phyloP scores from a whole-genome alignment of 2,329 filamentous ascomycete species.

The Tolypocladium amazonense region DNA sequence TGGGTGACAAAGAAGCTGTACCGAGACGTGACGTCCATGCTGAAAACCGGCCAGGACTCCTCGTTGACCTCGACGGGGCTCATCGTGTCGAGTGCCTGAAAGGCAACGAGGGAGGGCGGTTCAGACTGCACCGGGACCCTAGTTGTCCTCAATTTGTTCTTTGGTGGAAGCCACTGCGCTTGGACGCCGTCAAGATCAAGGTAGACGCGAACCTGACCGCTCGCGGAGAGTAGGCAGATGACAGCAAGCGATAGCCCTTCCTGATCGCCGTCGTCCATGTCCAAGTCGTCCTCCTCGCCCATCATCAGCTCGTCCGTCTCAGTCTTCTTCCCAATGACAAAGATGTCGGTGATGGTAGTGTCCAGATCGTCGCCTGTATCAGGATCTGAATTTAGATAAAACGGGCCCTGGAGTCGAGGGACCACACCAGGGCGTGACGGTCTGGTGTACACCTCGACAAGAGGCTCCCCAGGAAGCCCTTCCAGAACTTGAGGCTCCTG shows the following conservation, averaged over 20 bases:
- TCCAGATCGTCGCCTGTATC: constrained; percentile 47
- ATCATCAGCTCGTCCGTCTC: constrained; percentile 50
- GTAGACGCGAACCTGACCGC: constrained; percentile 50
- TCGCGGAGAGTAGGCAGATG: constrained; percentile 49
- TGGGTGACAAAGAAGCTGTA: constrained; percentile 56
- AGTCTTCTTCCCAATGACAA: constrained; percentile 51
- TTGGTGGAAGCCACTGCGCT: constrained; percentile 55
- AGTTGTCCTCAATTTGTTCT: constrained; percentile 36
- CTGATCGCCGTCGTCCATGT: constrained; percentile 43
- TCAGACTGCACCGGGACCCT: constrained; percentile 25
- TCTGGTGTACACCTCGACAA: constrained; percentile 44
- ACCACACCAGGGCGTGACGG: constrained; percentile 46
- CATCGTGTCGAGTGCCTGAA: constrained; percentile 53
- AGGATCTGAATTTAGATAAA: constrained; percentile 44
- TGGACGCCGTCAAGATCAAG: constrained; percentile 52
- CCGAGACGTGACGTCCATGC: constrained; percentile 47
- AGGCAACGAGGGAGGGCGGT: constrained; percentile 43
- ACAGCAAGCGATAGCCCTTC: constrained; percentile 51
- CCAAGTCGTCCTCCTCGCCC: constrained; percentile 53
- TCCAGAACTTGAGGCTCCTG: constrained; percentile 51
- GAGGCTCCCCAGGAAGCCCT: constrained; percentile 33
- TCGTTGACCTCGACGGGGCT: constrained; percentile 41
- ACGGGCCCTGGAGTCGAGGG: constrained; percentile 52
- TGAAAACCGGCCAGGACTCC: constrained; percentile 53
- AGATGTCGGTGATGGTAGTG: constrained; percentile 48